These are phyloP conservation scores for Heracleum sosnowskyi DNA, from an alignment of 129 eudicot genomes.

Conservation along the genomic window DNA sequence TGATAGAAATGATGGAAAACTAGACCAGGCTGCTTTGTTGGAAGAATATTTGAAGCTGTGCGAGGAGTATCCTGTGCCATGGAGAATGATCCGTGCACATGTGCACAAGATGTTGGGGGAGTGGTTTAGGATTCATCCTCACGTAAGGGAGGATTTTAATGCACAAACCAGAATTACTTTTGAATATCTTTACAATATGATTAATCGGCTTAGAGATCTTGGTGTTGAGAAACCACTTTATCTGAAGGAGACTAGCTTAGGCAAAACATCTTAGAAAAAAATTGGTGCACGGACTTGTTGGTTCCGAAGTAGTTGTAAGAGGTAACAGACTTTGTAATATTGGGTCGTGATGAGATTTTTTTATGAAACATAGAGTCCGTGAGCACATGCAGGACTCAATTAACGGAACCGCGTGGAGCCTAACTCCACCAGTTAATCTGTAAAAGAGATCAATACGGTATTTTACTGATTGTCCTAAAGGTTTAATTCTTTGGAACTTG, in stretches of 20 bases:
- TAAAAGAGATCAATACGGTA: neutral
- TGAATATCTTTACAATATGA: conserved; percentile 60
- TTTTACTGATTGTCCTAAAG: neutral
- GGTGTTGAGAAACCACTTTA: conserved; percentile 63
- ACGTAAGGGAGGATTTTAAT: conserved; percentile 66
- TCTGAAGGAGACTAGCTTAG: conserved; percentile 27
- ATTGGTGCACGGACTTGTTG: conserved; percentile 7
- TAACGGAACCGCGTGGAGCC: neutral
- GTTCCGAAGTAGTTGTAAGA: neutral
- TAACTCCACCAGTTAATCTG: neutral
- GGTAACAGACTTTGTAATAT: neutral
- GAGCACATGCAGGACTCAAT: neutral
- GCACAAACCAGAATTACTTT: conserved; percentile 53
- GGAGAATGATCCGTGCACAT: conserved; percentile 87
- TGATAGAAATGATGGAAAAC: conserved; percentile 27
- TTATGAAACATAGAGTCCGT: neutral
- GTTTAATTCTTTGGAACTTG: neutral
- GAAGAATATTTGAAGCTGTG: conserved; percentile 73
- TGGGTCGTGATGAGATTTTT: neutral
- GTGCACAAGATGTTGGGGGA: conserved; percentile 83
- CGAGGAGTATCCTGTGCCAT: conserved; percentile 79
- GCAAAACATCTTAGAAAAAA: conserved; percentile 19
- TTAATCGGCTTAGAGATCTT: conserved; percentile 57
- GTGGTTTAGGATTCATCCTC: conserved; percentile 76
- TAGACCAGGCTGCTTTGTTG: conserved; percentile 67